Evolutionary conservation across 2,329 filamentous ascomycete genomes (phyloP), one percentile per base, ranked within the genome.

Genomic region (Penicillium fuscoglaucum): DNA sequence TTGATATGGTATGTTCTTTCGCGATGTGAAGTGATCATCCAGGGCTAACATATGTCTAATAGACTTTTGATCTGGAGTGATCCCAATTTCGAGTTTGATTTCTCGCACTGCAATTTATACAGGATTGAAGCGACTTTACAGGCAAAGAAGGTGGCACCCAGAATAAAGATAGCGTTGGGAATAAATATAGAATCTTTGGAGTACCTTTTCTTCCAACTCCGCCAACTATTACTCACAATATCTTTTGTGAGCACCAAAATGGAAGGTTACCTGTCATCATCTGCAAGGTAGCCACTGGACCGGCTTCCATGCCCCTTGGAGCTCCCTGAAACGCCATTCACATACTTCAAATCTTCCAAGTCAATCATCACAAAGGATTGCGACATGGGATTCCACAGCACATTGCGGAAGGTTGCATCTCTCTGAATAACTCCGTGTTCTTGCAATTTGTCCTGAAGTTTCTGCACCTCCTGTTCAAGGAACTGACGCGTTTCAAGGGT

Each of bases 261-360:
- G 17, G 17, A 28, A 24, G 13, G 1, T 12, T 5, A 8, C 9
- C 13, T 37, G 4, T 31, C 40, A 6, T 21, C 8, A n/a, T 4
- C 15, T 37, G 21, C 17, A 45, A 35, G 6, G 6, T 15, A 17
- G 29, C 17, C 29, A 28, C 21, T 28, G 8, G 29, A 8, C 40
- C 17, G 39, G 21, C 21, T 19, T 28, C 17, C 24, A 12, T 33
- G 9, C 8, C 39, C 3, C 15, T 52, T 3, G 1, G 50, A 35
- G 3, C 50, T 21, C 21, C 28, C 21, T 31, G 31, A 10, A 55
- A 51, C 28, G 6, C 52, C 47, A 28, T 60, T 61, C 33, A 63
- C 41, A 63, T 60, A 63, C 47, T 61, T 58, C 57, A 70, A 21
- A 21, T 68, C 63, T 51, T 71, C 69, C 41, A 71, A 64, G 51